These are phyloP conservation scores for Boechera divaricarpa DNA, from an alignment of 345 rosid species.

Conservation along the genomic window DNA sequence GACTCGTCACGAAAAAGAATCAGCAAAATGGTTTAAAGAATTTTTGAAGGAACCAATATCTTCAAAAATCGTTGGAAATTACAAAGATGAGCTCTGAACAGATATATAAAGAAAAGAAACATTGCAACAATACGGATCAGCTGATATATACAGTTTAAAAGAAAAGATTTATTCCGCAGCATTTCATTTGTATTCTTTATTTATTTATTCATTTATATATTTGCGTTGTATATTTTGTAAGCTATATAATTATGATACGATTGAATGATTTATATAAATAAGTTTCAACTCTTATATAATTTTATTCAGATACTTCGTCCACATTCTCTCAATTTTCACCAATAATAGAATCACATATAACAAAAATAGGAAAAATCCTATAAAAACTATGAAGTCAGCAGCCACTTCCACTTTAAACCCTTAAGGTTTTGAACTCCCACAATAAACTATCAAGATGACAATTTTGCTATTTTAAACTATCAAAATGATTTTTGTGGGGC, in stretches of 20 bases:
- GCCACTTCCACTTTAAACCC: no score
- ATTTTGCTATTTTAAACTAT: no score
- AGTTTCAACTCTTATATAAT: no score
- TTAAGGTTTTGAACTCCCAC: no score
- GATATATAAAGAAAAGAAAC: not conserved
- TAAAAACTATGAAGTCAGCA: no score
- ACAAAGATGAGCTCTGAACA: constrained; percentile 25
- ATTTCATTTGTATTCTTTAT: constrained; percentile 6
- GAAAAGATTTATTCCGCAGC: not conserved
- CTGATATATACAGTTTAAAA: not conserved
- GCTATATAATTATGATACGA: not conserved
- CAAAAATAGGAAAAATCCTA: no score
- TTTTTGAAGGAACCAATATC: constrained; percentile 40
- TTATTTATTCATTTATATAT: not conserved
- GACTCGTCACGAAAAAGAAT: constrained; percentile 51
- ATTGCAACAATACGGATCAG: not conserved
- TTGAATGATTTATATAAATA: not conserved
- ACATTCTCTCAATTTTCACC: not conserved
- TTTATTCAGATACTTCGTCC: not conserved
- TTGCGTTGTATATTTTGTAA: not conserved
- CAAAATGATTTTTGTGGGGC: no score
- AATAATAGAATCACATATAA: no score
- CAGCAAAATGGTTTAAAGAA: constrained; percentile 52
- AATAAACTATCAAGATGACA: no score
- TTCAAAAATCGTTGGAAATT: constrained; percentile 6